These are phyloP conservation scores for Coriolopsis trogii DNA, from an alignment of 1,284 basidiomycete species.

Conservation along the genomic window DNA sequence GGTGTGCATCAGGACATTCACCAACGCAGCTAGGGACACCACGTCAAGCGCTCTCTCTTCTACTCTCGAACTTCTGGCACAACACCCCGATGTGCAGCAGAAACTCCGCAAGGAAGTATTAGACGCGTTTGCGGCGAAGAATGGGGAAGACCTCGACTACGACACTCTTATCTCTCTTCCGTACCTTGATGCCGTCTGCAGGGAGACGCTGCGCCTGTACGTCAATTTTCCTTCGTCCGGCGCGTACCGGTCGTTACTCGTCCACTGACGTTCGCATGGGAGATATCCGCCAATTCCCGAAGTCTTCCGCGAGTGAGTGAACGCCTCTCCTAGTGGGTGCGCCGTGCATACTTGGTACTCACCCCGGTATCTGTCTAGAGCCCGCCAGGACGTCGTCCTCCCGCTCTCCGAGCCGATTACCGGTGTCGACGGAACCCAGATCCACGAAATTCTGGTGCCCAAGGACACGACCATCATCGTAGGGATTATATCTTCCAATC, in stretches of 20 bases:
- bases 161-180: conserved; percentile 32
- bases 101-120: conserved; percentile 20
- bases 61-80: conserved; percentile 26
- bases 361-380: conserved; percentile 20
- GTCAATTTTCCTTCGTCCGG: not conserved
- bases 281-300: conserved; percentile 1
- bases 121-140: conserved; percentile 13
- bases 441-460: conserved; percentile 40
- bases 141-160: conserved; percentile 27
- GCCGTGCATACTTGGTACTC: no score
- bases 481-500: conserved; percentile 28
- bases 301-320: conserved; percentile 8
- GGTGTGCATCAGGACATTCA: conserved; percentile 19
- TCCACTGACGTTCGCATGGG: not conserved
- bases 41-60: conserved; percentile 28
- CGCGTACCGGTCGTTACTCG: not conserved
- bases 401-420: conserved; percentile 26
- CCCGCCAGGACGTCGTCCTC: conserved; percentile 24
- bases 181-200: conserved; percentile 33
- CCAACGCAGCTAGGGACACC: conserved; percentile 30
- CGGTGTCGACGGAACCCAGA: conserved; percentile 33
- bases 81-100: conserved; percentile 9
- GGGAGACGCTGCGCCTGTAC: not conserved
- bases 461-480: conserved; percentile 41
- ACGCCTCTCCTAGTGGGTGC: no score